These are phyloP conservation scores for Colletotrichum viniferum DNA, from an alignment of 2,329 filamentous ascomycete genomes.

Conservation along the genomic window DNA sequence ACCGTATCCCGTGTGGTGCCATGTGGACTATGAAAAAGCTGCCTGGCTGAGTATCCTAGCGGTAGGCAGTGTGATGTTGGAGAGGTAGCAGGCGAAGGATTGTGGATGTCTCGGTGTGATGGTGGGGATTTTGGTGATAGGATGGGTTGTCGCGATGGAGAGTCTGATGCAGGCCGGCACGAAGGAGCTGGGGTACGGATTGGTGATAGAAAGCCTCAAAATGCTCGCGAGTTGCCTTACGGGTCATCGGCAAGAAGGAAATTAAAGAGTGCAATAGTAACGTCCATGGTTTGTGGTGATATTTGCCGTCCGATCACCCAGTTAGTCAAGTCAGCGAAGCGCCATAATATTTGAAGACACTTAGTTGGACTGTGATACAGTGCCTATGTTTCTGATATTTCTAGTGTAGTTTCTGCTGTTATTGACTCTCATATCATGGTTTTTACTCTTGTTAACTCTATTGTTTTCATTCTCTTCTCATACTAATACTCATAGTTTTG, in stretches of 20 bases:
- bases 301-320: too few species aligned
- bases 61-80: background rate
- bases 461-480: background rate
- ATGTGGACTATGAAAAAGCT: background rate
- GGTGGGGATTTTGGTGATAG: background rate
- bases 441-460: background rate
- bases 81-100: background rate
- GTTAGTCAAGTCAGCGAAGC: background rate
- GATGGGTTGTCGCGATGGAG: too few species aligned
- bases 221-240: background rate
- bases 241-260: background rate
- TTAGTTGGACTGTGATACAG: background rate
- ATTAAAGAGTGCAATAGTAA: background rate
- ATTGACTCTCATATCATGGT: fast-evolving
- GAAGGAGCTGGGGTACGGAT: background rate
- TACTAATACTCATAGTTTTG: background rate
- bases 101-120: background rate
- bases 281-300: background rate
- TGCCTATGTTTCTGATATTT: background rate
- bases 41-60: background rate
- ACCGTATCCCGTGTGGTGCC: background rate
- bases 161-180: background rate
- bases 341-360: background rate
- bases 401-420: background rate
- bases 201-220: background rate